Conservation (phyloP, 2,329 filamentous ascomycete species). For the Fusarium mundagurra region DNA sequence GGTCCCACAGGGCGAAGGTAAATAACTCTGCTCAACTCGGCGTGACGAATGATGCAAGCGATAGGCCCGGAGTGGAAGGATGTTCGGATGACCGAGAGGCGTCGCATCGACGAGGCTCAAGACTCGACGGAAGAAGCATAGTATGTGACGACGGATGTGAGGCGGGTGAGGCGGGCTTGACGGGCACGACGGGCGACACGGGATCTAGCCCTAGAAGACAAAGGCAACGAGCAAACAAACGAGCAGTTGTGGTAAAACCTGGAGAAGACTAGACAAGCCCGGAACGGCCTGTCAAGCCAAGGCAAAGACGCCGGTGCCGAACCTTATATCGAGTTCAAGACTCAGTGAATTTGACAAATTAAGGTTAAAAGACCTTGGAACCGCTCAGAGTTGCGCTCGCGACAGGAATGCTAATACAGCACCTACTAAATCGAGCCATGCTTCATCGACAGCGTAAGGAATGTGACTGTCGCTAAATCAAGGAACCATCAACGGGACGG, state of each 20-base stretch:
- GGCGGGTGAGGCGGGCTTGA: constrained; percentile 16
- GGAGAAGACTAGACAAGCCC: constrained; percentile 25
- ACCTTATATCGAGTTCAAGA: constrained; percentile 33
- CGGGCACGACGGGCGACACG: constrained; percentile 22
- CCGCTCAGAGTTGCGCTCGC: constrained; percentile 27
- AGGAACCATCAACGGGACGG: constrained; percentile 34
- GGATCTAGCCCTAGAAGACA: constrained; percentile 31
- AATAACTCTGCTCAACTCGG: background rate
- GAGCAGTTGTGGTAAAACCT: constrained; percentile 14
- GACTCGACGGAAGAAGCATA: constrained; percentile 35
- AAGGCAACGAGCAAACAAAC: background rate
- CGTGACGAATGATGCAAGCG: background rate
- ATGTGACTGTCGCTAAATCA: constrained; percentile 40
- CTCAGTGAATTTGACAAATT: constrained; percentile 26
- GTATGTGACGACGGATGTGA: constrained; percentile 11
- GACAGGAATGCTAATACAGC: constrained; percentile 34
- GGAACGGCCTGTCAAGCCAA: constrained; percentile 11
- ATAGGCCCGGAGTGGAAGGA: constrained; percentile 8
- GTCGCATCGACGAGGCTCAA: constrained; percentile 7
- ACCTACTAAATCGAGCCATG: constrained; percentile 17
- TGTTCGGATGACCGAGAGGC: constrained; percentile 2
- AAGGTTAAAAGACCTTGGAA: constrained; percentile 29
- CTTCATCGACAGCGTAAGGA: constrained; percentile 32
- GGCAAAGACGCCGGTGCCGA: constrained; percentile 27
- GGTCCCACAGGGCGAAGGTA: background rate